phyloP scores from a whole-genome alignment of 495 filamentous ascomycete species.

The Friedmanniomyces simplex region DNA sequence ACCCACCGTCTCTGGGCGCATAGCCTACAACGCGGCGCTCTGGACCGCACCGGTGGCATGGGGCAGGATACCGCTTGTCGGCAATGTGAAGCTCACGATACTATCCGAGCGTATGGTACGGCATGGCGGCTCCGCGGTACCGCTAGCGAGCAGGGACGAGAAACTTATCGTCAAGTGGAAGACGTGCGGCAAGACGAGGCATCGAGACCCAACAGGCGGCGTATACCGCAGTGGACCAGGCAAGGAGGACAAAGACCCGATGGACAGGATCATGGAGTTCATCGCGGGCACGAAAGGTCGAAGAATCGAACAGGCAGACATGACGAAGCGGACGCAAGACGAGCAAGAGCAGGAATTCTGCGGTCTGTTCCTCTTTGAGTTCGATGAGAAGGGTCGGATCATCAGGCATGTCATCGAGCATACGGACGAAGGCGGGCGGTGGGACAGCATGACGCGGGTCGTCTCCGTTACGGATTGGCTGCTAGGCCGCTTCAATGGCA shows the following conservation, averaged over 20 bases:
- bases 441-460: conserved; percentile 60
- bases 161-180: conserved; percentile 82
- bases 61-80: conserved; percentile 81
- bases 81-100: conserved; percentile 79
- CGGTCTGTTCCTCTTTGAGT: conserved; percentile 89
- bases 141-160: conserved; percentile 40
- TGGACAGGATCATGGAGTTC: conserved; percentile 43
- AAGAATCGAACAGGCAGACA: neutral
- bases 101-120: conserved; percentile 76
- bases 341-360: conserved; percentile 50
- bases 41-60: conserved; percentile 94
- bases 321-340: neutral
- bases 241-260: conserved; percentile 30
- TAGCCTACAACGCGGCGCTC: conserved; percentile 82
- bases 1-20: conserved; percentile 76
- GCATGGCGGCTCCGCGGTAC: conserved; percentile 34
- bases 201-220: conserved; percentile 30
- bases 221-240: conserved; percentile 34
- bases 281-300: conserved; percentile 23
- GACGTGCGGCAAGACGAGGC: conserved; percentile 41
- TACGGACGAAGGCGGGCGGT: conserved; percentile 64
- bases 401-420: conserved; percentile 87
- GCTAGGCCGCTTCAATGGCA: conserved; percentile 50
- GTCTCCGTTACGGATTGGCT: conserved; percentile 85
- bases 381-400: conserved; percentile 80